Evolutionary conservation across 371 early-diverging fungal species (phyloP), one percentile per base, ranked within the genome.

Genomic region (Vairimorpha apis): DNA sequence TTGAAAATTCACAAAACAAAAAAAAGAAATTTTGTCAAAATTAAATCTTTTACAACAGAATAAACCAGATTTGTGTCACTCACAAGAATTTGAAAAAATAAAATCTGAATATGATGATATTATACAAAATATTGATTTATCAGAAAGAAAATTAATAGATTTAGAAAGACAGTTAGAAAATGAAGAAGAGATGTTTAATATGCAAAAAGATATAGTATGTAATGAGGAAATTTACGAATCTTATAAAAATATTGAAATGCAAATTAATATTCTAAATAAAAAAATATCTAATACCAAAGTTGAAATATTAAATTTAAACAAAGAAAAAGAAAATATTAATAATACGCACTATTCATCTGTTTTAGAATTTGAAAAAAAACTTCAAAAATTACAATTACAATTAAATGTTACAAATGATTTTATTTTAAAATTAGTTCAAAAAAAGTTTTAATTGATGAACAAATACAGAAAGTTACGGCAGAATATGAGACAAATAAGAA

Each of bases 1-100:
- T 81, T 77, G 81, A 81, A 62, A 74, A 76, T 43, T 62, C 56
- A n/a, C 29, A n/a, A 8, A 29, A 56, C 30, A 71, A 72, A 27
- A 27, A 53, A 12, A 63, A 71, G 35, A 53, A 53, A 16, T 58
- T 32, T 33, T 29, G 37, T 16, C 12, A n/a, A 65, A 72, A 32
- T 41, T 66, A 32, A 44, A 64, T 23, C 35, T 16, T 14, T 18
- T 65, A 0, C 21, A 29, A 32, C n/a, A 64, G 27, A 45, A 65
- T 35, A 71, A 44, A 29, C 29, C 12, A 59, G 38, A 58, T 16
- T 33, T 23, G 44, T 60, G 44, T 21, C 44, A 49, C 14, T 45
- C 27, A 27, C 47, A 1, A 14, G 45, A 25, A 58, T 29, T 65
- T 25, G 56, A 74, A 38, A 56, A 41, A 23, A 8, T 53, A 25